A percentile compares a stretch with the other conserved stretches of the same genome.
Conservation (phyloP, 345 rosid species). For the Melaleuca quinquenervia region DNA sequence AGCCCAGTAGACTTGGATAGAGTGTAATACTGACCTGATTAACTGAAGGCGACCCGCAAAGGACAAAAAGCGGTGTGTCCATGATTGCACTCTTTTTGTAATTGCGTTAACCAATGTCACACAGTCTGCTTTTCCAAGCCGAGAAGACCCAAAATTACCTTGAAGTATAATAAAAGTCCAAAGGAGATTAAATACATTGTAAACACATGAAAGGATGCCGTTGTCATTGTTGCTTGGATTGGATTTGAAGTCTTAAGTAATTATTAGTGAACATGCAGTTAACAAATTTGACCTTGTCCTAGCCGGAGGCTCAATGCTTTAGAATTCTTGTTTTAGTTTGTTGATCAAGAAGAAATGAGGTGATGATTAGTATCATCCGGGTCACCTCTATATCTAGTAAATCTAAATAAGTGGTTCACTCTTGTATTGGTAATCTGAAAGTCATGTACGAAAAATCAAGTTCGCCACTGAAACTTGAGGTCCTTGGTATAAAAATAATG, state of each 20-base stretch:
- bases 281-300: background rate
- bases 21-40: too few species aligned
- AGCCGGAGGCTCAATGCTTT: background rate
- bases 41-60: too few species aligned
- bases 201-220: background rate
- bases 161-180: background rate
- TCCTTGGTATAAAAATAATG: background rate
- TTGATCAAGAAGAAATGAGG: background rate
- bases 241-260: background rate
- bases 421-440: background rate
- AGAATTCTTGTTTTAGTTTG: background rate
- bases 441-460: background rate
- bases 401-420: background rate
- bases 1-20: too few species aligned
- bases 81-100: too few species aligned
- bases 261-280: background rate
- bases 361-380: background rate
- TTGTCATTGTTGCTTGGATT: background rate
- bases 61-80: too few species aligned
- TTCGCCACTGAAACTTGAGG: background rate
- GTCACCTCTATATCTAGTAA: background rate
- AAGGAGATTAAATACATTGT: background rate
- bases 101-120: too few species aligned
- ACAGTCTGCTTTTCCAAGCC: too few species aligned
- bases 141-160: background rate